phyloP scores from a whole-genome alignment of 2,329 filamentous ascomycete species.

The Xylariaceae sp. region DNA sequence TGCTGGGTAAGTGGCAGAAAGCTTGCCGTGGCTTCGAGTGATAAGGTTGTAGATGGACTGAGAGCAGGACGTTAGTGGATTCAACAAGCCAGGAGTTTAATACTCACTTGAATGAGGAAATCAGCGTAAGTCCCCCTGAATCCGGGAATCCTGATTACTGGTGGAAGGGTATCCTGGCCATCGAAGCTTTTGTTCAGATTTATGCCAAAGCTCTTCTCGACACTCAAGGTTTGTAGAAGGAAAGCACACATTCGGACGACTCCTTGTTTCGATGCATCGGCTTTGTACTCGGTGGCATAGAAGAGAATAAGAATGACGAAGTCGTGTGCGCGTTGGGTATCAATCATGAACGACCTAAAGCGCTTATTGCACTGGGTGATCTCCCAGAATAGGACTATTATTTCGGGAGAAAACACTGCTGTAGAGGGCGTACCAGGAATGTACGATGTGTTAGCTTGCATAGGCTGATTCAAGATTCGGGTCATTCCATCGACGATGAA shows the following conservation, averaged over 20 bases:
- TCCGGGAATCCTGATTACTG: slow-evolving; percentile 72
- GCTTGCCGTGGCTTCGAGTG: slow-evolving; percentile 81
- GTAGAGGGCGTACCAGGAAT: slow-evolving; percentile 78
- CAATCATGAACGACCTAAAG: slow-evolving; percentile 94
- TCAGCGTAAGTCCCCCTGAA: slow-evolving; percentile 92
- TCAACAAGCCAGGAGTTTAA: slow-evolving; percentile 13
- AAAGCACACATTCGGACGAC: slow-evolving; percentile 98
- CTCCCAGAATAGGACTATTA: slow-evolving; percentile 97
- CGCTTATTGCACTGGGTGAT: slow-evolving; percentile 95
- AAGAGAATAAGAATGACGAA: slow-evolving; percentile 88
- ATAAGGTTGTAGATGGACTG: slow-evolving; percentile 90
- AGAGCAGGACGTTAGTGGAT: slow-evolving; percentile 15
- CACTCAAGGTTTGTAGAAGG: slow-evolving; percentile 87
- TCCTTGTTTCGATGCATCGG: slow-evolving; percentile 82
- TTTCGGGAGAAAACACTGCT: slow-evolving; percentile 86
- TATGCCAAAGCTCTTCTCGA: slow-evolving; percentile 84
- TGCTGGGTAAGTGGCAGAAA: slow-evolving; percentile 88
- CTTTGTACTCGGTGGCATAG: slow-evolving; percentile 86
- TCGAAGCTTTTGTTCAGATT: slow-evolving; percentile 88
- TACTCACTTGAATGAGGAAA: slow-evolving; percentile 78
- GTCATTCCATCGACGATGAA: slow-evolving; percentile 96
- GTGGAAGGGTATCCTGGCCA: slow-evolving; percentile 80
- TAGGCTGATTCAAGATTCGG: slow-evolving; percentile 84
- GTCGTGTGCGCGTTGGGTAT: slow-evolving; percentile 89
- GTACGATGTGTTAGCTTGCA: slow-evolving; percentile 84